Evolutionary conservation across 257 asterid genomes (phyloP).

Genomic region (Solanum rostratum): DNA sequence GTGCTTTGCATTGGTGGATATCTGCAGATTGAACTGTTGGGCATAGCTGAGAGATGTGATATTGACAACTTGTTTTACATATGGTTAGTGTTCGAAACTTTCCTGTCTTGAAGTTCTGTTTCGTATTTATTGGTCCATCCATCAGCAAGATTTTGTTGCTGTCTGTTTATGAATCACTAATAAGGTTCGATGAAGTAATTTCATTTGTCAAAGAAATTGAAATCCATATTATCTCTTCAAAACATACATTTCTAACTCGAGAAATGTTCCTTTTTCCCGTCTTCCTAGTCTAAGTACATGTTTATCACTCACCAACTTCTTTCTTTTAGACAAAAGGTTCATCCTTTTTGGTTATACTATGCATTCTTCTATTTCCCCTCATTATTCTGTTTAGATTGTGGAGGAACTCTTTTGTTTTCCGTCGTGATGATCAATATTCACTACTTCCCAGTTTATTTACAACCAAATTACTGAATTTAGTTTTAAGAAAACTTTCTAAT

Average conservation of each 20-base stretch:
- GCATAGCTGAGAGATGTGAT: slow-evolving; percentile 59
- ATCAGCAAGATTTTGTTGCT: not conserved
- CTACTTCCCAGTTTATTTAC: not conserved
- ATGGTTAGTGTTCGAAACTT: slow-evolving; percentile 36
- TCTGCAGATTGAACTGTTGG: slow-evolving; percentile 62
- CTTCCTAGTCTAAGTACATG: not conserved
- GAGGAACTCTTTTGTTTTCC: not conserved
- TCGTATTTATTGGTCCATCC: not conserved
- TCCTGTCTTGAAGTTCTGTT: not conserved
- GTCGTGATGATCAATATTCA: not conserved
- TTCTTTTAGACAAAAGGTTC: not conserved
- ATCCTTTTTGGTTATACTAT: not conserved
- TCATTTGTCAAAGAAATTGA: not conserved
- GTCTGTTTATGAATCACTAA: not conserved
- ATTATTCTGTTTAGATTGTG: not conserved
- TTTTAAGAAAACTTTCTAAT: not conserved
- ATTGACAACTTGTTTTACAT: slow-evolving; percentile 51
- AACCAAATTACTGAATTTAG: not conserved
- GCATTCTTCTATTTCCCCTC: not conserved
- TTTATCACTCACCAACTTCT: not conserved
- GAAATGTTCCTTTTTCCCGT: not conserved
- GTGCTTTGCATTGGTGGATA: slow-evolving; percentile 68
- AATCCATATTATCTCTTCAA: not conserved
- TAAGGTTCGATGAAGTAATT: not conserved
- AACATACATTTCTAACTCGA: not conserved